Evolutionary conservation across 2,329 filamentous ascomycete species (phyloP), one percentile per base, ranked within the genome.

Genomic region (Pleomassaria siparia): DNA sequence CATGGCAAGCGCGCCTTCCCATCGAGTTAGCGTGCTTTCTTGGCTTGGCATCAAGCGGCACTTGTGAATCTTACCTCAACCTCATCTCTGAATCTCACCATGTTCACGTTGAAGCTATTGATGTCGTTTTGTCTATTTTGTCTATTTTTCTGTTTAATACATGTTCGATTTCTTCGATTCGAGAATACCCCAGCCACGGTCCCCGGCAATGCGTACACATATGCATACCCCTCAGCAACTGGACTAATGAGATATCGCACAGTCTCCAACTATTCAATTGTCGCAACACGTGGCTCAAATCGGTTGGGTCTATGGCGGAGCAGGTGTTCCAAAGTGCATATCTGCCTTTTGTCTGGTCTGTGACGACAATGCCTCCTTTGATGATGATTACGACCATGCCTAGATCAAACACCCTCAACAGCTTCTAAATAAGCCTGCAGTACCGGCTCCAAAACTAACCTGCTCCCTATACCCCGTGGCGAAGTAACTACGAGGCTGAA

Each of bases 41-140:
- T 15, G 40, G 21, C 41, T 33, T 44, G 41, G 41, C 30, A 11
- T 36, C 8, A 12, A 44, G 40, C 45, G 45, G 40, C 16, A 18
- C 16, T 20, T 43, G 22, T 20, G 40, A 22, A 21, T 37, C 35
- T 40, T 41, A 22, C 41, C 44, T 44, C 33, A 44, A 44, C 46
- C 35, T 44, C 46, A 44, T 22, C 32, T 43, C 32, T n/a, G 25
- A 26, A 26, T 26, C 12, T 26, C 6, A 26, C 6, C 25, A 26
- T 6, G 6, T 26, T 26, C 25, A 6, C 25, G 25, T n/a, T n/a
- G n/a, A n/a, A n/a, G n/a, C n/a, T n/a, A n/a, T n/a, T n/a, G n/a
- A n/a, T n/a, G n/a, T n/a, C n/a, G n/a, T n/a, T n/a, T n/a, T n/a
- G n/a, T n/a, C n/a, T n/a, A n/a, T n/a, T n/a, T n/a, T n/a, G n/a